phyloP scores from a whole-genome alignment of 2,329 filamentous ascomycete species.

The Paraphoma chrysanthemicola region DNA sequence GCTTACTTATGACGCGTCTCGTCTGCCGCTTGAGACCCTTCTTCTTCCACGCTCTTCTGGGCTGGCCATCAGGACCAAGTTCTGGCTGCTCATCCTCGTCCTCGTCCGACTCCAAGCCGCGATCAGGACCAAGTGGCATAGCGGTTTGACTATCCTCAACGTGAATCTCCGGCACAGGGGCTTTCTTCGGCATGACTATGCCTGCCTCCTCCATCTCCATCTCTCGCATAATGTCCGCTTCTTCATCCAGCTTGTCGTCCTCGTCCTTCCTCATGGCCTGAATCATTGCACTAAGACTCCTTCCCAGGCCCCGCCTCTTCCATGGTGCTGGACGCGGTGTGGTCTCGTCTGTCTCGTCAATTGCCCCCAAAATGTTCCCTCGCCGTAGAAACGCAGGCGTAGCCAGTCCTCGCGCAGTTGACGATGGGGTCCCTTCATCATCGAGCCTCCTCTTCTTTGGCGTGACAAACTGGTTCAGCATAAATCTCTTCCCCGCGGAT shows the following conservation, averaged over 20 bases:
- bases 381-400: slow-evolving; percentile 76
- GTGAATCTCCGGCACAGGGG: slow-evolving; percentile 41
- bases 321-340: slow-evolving; percentile 49
- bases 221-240: slow-evolving; percentile 76
- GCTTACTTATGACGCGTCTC: slow-evolving; percentile 64
- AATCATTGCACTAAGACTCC: slow-evolving; percentile 77
- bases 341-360: slow-evolving; percentile 61
- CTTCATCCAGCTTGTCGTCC: slow-evolving; percentile 66
- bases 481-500: slow-evolving; percentile 65
- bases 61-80: slow-evolving; percentile 64
- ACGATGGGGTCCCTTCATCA: slow-evolving; percentile 46
- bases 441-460: slow-evolving; percentile 57
- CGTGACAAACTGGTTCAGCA: slow-evolving; percentile 70
- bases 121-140: slow-evolving; percentile 56
- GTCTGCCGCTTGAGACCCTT: slow-evolving; percentile 84
- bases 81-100: slow-evolving; percentile 55
- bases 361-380: slow-evolving; percentile 56
- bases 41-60: slow-evolving; percentile 76
- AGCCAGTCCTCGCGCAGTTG: slow-evolving; percentile 56
- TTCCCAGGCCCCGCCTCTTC: slow-evolving; percentile 59
- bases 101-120: slow-evolving; percentile 63
- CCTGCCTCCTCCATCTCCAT: slow-evolving; percentile 61
- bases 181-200: slow-evolving; percentile 29
- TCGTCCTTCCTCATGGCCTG: slow-evolving; percentile 70
- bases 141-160: slow-evolving; percentile 53